Evolutionary conservation across 176 grass and related monocot genomes (phyloP).

Genomic region (Bonia amplexicaulis): DNA sequence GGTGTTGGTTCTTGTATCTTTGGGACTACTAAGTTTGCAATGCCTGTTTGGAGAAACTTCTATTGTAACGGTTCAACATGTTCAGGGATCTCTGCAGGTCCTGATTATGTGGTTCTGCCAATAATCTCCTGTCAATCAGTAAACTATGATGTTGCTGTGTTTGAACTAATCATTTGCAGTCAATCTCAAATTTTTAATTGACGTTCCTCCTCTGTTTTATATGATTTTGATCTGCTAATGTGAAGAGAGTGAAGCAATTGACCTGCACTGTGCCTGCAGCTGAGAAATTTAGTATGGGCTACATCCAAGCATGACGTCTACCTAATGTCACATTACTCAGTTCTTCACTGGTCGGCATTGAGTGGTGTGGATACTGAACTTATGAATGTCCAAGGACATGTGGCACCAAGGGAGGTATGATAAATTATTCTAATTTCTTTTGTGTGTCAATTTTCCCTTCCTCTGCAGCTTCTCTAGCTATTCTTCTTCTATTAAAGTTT

Average conservation of each 20-base stretch:
- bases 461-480: background rate
- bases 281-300: conserved; percentile 86
- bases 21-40: background rate
- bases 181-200: background rate
- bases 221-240: conserved; percentile 4
- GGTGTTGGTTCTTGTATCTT: conserved; percentile 1
- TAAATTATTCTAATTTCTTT: background rate
- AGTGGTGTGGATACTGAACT: conserved; percentile 48
- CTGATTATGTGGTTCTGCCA: conserved; percentile 4
- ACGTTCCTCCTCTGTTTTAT: conserved; percentile 6
- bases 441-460: background rate
- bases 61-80: background rate
- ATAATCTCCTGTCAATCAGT: conserved; percentile 12
- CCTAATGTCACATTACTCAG: conserved; percentile 51
- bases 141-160: conserved; percentile 7
- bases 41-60: background rate
- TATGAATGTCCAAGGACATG: conserved; percentile 72
- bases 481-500: conserved; percentile 11
- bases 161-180: conserved; percentile 3
- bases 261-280: conserved; percentile 40
- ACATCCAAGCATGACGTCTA: conserved; percentile 84
- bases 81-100: background rate
- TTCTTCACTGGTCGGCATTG: conserved; percentile 79
- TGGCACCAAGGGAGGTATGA: conserved; percentile 62
- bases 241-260: conserved; percentile 5